Evolutionary conservation across 1,284 basidiomycete species (phyloP).

Genomic region (Papiliotrema flavescens): DNA sequence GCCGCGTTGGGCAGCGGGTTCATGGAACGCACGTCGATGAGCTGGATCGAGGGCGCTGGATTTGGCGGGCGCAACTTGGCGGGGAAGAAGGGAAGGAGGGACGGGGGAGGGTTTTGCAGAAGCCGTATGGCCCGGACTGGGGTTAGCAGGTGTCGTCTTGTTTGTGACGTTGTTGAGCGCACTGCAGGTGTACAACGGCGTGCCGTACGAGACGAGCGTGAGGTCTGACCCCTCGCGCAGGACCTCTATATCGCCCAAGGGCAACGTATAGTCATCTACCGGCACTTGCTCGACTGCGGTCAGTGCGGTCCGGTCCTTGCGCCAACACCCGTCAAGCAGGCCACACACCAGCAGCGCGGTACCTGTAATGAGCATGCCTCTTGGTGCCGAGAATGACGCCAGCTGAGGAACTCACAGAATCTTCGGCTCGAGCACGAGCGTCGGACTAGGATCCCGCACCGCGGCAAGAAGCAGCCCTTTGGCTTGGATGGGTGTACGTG

Average conservation of each 20-base stretch:
- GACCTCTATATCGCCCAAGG: slow-evolving; percentile 72
- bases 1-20: slow-evolving; percentile 83
- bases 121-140: slow-evolving; percentile 43
- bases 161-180: slow-evolving; percentile 61
- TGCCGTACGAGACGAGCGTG: slow-evolving; percentile 86
- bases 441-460: slow-evolving; percentile 87
- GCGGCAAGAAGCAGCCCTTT: slow-evolving; percentile 82
- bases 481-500: slow-evolving; percentile 88
- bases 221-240: slow-evolving; percentile 72
- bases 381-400: background rate
- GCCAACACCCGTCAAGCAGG: background rate
- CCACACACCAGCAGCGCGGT: slow-evolving; percentile 32
- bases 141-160: slow-evolving; percentile 5
- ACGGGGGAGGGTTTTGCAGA: slow-evolving; percentile 56
- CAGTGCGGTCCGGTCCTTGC: background rate
- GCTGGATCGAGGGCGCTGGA: slow-evolving; percentile 58
- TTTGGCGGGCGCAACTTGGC: slow-evolving; percentile 63
- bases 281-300: slow-evolving; percentile 81
- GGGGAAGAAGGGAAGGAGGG: slow-evolving; percentile 68
- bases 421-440: slow-evolving; percentile 93
- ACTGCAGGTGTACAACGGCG: slow-evolving; percentile 85
- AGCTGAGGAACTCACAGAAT: slow-evolving; percentile 32
- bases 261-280: slow-evolving; percentile 76
- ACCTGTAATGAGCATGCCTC: slow-evolving; percentile 15
- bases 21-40: slow-evolving; percentile 87